These are phyloP conservation scores for Nelumbo lutea DNA, from an alignment of 164 flowering plant genomes.

Conservation along the genomic window DNA sequence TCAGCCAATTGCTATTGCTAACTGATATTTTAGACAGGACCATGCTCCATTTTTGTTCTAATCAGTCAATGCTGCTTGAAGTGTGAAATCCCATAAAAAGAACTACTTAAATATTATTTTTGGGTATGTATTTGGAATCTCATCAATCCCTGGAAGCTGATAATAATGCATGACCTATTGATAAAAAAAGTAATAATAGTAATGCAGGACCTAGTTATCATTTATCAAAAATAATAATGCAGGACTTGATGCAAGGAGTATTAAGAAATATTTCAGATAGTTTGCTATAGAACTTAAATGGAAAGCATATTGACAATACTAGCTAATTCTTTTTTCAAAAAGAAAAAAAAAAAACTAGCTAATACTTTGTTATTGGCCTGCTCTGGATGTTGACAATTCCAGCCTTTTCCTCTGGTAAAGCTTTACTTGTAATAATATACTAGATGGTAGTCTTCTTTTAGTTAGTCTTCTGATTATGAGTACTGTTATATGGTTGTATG, in stretches of 20 bases:
- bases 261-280: background rate
- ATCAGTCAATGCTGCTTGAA: too few species aligned
- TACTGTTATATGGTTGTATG: conserved; percentile 15
- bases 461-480: background rate
- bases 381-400: background rate
- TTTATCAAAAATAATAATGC: background rate
- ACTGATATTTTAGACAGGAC: background rate
- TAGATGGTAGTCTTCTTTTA: background rate
- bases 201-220: too few species aligned
- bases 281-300: background rate
- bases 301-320: background rate
- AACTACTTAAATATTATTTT: background rate
- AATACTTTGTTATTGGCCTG: background rate
- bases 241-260: background rate
- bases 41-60: too few species aligned
- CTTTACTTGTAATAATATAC: background rate
- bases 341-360: too few species aligned
- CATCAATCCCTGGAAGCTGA: background rate
- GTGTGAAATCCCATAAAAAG: too few species aligned
- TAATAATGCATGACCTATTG: too few species aligned
- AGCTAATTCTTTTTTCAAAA: too few species aligned
- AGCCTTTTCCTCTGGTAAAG: background rate
- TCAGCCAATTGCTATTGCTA: background rate
- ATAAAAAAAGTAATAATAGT: too few species aligned
- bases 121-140: background rate